Evolutionary conservation across 345 rosid genomes (phyloP).

Genomic region (Laguncularia racemosa): DNA sequence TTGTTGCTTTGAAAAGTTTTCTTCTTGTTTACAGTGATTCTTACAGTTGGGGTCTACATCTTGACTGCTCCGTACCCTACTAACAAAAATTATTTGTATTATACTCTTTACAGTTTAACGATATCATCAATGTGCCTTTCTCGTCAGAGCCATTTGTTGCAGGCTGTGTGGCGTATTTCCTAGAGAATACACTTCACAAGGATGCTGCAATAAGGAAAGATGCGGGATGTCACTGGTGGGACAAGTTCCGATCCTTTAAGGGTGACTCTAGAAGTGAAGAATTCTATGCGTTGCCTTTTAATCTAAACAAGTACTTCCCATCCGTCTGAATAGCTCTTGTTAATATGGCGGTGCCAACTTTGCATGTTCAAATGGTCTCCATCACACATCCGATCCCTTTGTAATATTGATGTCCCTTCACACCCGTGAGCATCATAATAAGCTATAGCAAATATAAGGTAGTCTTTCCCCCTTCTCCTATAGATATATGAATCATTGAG

Average conservation of each 20-base stretch:
- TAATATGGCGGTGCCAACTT: not conserved
- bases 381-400: slow-evolving; percentile 8
- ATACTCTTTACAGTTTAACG: slow-evolving; percentile 65
- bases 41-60: too few relatives aligned
- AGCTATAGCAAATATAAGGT: slow-evolving; percentile 6
- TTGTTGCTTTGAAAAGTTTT: too few relatives aligned
- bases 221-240: slow-evolving; percentile 98
- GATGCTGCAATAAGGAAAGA: slow-evolving; percentile 60
- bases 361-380: slow-evolving; percentile 1
- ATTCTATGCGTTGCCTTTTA: slow-evolving; percentile 88
- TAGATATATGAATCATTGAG: slow-evolving; percentile 6
- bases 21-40: too few relatives aligned
- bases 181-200: slow-evolving; percentile 71
- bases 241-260: slow-evolving; percentile 64
- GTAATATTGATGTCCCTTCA: too few relatives aligned
- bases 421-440: not conserved
- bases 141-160: slow-evolving; percentile 92
- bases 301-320: slow-evolving; percentile 87
- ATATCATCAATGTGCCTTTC: slow-evolving; percentile 87
- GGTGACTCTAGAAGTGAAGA: slow-evolving; percentile 73
- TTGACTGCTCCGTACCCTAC: not conserved
- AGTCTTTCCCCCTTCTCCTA: not conserved
- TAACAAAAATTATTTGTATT: slow-evolving; percentile 3
- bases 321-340: slow-evolving; percentile 34
- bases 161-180: slow-evolving; percentile 68